A percentile compares a stretch with the other conserved stretches of the same genome.
phyloP scores from a whole-genome alignment of 805 yeast genomes.

The Barnettozyma pratensis region DNA sequence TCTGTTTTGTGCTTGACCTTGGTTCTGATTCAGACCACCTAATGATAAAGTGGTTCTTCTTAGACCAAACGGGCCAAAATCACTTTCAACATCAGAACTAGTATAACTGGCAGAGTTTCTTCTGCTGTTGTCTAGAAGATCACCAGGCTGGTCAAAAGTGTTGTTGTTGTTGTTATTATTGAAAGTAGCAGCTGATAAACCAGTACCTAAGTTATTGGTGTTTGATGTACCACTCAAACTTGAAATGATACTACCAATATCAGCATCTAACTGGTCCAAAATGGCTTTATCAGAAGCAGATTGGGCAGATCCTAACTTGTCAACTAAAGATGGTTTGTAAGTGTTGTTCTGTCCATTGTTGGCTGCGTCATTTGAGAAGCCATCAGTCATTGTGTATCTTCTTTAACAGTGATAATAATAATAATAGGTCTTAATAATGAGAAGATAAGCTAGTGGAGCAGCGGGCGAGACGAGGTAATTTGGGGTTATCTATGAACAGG shows the following conservation, averaged over 20 bases:
- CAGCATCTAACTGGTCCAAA: constrained; percentile 23
- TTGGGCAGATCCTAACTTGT: constrained; percentile 11
- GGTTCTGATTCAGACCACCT: constrained; percentile 25
- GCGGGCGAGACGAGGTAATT: neutral
- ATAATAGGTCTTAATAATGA: neutral
- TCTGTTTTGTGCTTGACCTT: constrained; percentile 22
- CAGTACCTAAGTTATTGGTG: constrained; percentile 2
- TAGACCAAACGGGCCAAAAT: constrained; percentile 38
- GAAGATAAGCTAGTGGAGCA: no score
- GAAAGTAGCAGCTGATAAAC: constrained; percentile 6
- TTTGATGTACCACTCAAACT: constrained; percentile 25
- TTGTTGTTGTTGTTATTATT: constrained; percentile 5
- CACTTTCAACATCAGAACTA: constrained; percentile 37
- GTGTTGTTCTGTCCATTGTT: neutral
- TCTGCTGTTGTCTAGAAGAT: constrained; percentile 21
- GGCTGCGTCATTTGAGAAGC: neutral
- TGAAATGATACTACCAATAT: constrained; percentile 27
- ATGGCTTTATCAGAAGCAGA: constrained; percentile 7
- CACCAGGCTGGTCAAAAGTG: constrained; percentile 10
- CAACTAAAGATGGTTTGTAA: constrained; percentile 2
- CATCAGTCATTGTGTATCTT: neutral
- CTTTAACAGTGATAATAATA: no score
- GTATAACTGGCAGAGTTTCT: constrained; percentile 32
- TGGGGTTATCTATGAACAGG: constrained; percentile 4
- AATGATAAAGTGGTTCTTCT: constrained; percentile 43